Conservation (phyloP, 1,284 basidiomycete species). For the Leccinum subfulvum region DNA sequence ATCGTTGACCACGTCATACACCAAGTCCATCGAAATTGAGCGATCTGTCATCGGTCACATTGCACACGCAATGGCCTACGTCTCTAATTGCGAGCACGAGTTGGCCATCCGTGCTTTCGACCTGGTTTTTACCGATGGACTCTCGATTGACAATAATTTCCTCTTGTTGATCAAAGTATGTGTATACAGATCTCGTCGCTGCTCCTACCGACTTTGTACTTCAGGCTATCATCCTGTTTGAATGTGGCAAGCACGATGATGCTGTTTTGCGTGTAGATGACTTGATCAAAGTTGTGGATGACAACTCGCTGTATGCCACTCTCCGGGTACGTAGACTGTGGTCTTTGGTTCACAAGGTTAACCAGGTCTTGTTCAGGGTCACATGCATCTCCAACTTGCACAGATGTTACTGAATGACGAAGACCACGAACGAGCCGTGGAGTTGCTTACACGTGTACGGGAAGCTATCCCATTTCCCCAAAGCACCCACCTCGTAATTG, state of each 20-base stretch:
- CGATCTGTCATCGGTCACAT: constrained; percentile 1
- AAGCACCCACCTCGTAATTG: neutral
- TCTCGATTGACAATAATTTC: neutral
- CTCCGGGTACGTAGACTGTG: neutral
- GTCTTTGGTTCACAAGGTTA: neutral
- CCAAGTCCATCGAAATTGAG: constrained; percentile 3
- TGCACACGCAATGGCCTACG: neutral
- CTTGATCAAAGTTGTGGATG: neutral
- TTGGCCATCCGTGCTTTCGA: constrained; percentile 1
- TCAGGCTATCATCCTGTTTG: constrained; percentile 13
- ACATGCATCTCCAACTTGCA: constrained; percentile 1
- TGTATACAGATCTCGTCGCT: neutral
- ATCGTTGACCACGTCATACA: neutral
- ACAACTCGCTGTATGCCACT: neutral
- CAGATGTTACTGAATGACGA: neutral
- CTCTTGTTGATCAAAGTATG: constrained; percentile 10
- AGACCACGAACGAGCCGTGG: neutral
- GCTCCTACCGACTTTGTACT: neutral
- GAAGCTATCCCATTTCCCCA: neutral
- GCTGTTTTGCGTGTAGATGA: constrained; percentile 5
- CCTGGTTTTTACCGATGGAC: neutral
- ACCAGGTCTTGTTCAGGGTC: neutral
- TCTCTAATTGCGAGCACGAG: neutral
- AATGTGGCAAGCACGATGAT: constrained; percentile 1
- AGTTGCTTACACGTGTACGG: neutral